These are phyloP conservation scores for Aristolochia fimbriata DNA, from an alignment of 164 flowering plant genomes.

Conservation along the genomic window DNA sequence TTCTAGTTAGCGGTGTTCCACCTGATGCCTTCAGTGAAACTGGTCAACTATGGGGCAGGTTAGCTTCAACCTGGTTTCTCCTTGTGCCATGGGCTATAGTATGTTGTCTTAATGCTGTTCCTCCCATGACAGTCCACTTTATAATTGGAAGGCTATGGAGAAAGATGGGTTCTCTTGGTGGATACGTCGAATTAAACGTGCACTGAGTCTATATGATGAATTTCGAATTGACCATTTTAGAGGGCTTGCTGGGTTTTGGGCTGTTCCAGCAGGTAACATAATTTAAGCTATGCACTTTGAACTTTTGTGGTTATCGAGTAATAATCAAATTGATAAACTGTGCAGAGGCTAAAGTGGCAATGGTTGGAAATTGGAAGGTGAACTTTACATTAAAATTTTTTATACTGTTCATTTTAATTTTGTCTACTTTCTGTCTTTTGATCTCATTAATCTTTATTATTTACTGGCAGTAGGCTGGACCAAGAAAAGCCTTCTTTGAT, in stretches of 20 bases:
- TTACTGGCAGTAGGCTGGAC: conserved; percentile 77
- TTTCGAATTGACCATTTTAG: conserved; percentile 96
- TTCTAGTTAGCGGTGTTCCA: conserved; percentile 94
- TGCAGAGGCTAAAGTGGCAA: conserved; percentile 87
- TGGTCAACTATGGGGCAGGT: conserved; percentile 99
- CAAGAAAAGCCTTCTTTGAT: conserved; percentile 78
- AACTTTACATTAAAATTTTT: conserved; percentile 1
- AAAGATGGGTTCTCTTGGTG: conserved; percentile 84
- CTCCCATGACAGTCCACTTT: conserved; percentile 19
- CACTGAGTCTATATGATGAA: conserved; percentile 78
- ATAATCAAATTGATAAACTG: conserved; percentile 10
- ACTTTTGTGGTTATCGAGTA: background rate
- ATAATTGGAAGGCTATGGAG: conserved; percentile 93
- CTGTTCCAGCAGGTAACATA: conserved; percentile 88
- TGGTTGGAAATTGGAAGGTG: conserved; percentile 88
- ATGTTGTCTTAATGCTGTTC: background rate
- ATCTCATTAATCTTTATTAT: conserved; percentile 2
- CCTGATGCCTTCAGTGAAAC: conserved; percentile 99
- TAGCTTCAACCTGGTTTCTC: background rate
- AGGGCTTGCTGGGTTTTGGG: conserved; percentile 98
- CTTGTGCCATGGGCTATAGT: no score
- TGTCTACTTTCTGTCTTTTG: background rate
- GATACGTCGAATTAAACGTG: conserved; percentile 67
- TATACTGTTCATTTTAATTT: conserved; percentile 1
- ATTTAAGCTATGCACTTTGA: background rate